Conservation (phyloP, 495 filamentous ascomycete species). For the Polyplosphaeria fusca region DNA sequence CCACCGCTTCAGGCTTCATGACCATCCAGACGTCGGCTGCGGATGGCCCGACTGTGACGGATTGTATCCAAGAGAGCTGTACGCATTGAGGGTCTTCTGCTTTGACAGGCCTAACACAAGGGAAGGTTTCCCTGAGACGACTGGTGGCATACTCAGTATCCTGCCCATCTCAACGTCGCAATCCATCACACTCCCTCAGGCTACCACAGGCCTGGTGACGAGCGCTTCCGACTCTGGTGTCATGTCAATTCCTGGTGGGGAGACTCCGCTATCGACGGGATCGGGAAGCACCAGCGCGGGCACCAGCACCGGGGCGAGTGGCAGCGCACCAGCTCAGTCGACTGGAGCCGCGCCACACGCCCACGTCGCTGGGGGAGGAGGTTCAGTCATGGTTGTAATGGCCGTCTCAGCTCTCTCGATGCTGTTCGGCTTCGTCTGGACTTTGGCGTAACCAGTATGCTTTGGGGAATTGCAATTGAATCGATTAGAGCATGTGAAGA, state of each 20-base stretch:
- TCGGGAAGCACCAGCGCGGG: not conserved
- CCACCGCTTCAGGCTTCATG: slow-evolving; percentile 6
- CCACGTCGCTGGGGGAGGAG: not conserved
- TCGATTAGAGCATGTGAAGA: not conserved
- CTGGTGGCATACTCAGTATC: slow-evolving; percentile 1
- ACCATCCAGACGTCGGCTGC: slow-evolving; percentile 15
- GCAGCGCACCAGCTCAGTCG: not conserved
- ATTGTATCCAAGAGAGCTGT: not conserved
- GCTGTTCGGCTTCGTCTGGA: slow-evolving; percentile 20
- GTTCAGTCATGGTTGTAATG: not conserved
- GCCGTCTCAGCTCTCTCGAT: not conserved
- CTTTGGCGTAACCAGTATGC: slow-evolving; percentile 12
- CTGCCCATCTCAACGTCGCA: not conserved
- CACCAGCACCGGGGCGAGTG: not conserved
- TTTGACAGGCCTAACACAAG: not conserved
- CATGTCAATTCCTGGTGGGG: slow-evolving; percentile 8
- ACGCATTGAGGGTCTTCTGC: not conserved
- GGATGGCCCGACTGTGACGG: not conserved
- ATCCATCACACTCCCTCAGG: not conserved
- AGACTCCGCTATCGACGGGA: not conserved
- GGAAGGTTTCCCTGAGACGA: not conserved
- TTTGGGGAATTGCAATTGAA: not conserved
- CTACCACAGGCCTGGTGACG: not conserved
- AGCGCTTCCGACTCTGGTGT: not conserved
- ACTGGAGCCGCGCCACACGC: not conserved